Evolutionary conservation across 2,329 filamentous ascomycete species (phyloP).

Genomic region (Orbilia brochopaga): DNA sequence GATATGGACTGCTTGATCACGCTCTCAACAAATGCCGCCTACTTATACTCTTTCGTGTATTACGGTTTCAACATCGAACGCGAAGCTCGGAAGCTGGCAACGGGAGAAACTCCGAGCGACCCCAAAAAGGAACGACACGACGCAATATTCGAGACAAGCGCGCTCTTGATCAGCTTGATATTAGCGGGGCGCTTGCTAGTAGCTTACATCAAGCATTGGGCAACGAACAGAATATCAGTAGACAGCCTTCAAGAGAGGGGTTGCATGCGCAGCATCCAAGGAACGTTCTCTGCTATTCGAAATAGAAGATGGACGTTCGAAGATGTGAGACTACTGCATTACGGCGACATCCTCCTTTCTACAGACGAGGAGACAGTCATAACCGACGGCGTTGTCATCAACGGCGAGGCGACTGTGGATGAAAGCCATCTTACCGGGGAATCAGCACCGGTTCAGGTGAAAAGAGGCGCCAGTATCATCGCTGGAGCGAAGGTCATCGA

Average conservation of each 20-base stretch:
- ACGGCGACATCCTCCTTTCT: constrained; percentile 72
- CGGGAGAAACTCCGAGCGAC: constrained; percentile 55
- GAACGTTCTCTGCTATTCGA: constrained; percentile 14
- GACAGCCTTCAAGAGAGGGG: constrained; percentile 58
- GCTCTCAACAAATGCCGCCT: constrained; percentile 71
- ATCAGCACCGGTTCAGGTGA: constrained; percentile 67
- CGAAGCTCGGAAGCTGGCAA: constrained; percentile 55
- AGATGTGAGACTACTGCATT: constrained; percentile 72
- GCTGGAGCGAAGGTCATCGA: constrained; percentile 69
- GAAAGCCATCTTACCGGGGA: constrained; percentile 83
- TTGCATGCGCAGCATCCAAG: constrained; percentile 26
- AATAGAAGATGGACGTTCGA: constrained; percentile 58
- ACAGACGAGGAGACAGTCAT: constrained; percentile 67
- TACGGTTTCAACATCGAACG: constrained; percentile 59
- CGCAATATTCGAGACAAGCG: constrained; percentile 68
- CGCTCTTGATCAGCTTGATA: constrained; percentile 67
- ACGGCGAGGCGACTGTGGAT: constrained; percentile 71
- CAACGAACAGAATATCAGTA: constrained; percentile 67
- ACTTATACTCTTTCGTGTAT: constrained; percentile 67
- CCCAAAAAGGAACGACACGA: constrained; percentile 53
- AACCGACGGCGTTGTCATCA: constrained; percentile 72
- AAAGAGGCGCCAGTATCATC: constrained; percentile 63
- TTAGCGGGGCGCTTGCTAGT: constrained; percentile 65
- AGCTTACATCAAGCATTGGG: constrained; percentile 64
- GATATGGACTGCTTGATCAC: constrained; percentile 75